Percentiles rank a stretch among this genome's conserved stretches.
Conservation (phyloP, 306 rosid species). For the Hippophae tibetana region DNA sequence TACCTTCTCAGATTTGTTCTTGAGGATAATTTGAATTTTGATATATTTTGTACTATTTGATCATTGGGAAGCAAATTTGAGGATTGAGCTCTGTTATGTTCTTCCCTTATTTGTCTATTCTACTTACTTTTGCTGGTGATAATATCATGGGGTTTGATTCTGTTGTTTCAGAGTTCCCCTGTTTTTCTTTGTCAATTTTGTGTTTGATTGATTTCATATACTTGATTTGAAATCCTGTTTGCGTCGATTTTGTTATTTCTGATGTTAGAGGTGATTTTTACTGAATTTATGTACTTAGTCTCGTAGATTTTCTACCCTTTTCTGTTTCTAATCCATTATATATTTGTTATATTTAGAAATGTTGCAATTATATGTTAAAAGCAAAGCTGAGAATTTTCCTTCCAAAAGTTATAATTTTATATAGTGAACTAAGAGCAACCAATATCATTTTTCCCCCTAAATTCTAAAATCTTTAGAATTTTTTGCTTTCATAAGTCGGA, state of each 20-base stretch:
- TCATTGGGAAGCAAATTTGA: too few relatives aligned
- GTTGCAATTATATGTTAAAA: background rate
- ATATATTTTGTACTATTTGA: too few relatives aligned
- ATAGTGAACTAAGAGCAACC: too few relatives aligned
- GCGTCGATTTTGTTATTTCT: background rate
- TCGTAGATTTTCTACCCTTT: background rate
- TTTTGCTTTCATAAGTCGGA: background rate
- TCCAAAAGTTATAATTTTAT: background rate
- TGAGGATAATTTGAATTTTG: too few relatives aligned
- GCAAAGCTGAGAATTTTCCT: background rate
- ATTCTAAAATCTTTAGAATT: background rate
- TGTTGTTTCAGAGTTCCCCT: background rate
- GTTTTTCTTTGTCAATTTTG: background rate
- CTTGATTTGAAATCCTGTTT: background rate
- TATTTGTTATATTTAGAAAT: background rate
- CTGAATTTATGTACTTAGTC: background rate
- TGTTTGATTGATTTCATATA: background rate
- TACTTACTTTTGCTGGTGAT: too few relatives aligned
- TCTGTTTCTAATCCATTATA: constrained; percentile 1
- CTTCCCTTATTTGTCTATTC: too few relatives aligned
- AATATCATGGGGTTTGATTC: too few relatives aligned
- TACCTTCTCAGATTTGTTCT: too few relatives aligned
- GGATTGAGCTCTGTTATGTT: too few relatives aligned
- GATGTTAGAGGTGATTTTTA: background rate
- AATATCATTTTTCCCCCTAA: background rate